phyloP scores from a whole-genome alignment of 2,329 filamentous ascomycete species.

The Tolypocladium guangdongense region DNA sequence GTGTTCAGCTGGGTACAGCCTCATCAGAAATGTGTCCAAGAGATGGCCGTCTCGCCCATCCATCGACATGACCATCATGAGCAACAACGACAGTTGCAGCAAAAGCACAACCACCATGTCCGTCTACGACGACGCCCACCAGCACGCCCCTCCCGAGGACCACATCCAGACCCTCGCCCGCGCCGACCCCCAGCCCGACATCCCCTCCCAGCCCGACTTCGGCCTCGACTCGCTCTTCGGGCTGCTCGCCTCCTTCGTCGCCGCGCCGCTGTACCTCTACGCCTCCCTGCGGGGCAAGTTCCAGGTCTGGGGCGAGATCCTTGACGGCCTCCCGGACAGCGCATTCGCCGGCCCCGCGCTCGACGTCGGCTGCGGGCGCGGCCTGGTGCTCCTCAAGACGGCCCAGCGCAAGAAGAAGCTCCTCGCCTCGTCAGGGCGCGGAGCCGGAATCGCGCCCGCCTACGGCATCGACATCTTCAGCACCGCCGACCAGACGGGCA shows the following conservation, averaged over 20 bases:
- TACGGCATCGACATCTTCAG: slow-evolving; percentile 10
- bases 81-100: no score
- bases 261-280: slow-evolving; percentile 8
- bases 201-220: slow-evolving; percentile 2
- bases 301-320: slow-evolving; percentile 6
- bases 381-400: slow-evolving; percentile 8
- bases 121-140: slow-evolving; percentile 1
- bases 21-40: background rate
- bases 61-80: background rate
- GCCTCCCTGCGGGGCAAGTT: slow-evolving; percentile 8
- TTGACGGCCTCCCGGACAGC: slow-evolving; percentile 1
- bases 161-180: slow-evolving; percentile 3
- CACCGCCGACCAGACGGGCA: slow-evolving; percentile 7
- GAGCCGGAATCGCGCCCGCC: background rate
- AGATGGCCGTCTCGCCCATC: background rate
- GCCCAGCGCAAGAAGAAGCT: slow-evolving; percentile 4
- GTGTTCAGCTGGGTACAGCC: background rate
- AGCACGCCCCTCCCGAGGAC: background rate
- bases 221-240: slow-evolving; percentile 7
- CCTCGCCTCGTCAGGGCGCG: background rate
- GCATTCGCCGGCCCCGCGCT: slow-evolving; percentile 2
- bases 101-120: background rate
- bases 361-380: slow-evolving; percentile 10
- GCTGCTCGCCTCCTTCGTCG: slow-evolving; percentile 3
- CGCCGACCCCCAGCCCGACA: background rate